These are phyloP conservation scores for Dendrobium nobile DNA, from an alignment of 106 monocot species.

Conservation along the genomic window DNA sequence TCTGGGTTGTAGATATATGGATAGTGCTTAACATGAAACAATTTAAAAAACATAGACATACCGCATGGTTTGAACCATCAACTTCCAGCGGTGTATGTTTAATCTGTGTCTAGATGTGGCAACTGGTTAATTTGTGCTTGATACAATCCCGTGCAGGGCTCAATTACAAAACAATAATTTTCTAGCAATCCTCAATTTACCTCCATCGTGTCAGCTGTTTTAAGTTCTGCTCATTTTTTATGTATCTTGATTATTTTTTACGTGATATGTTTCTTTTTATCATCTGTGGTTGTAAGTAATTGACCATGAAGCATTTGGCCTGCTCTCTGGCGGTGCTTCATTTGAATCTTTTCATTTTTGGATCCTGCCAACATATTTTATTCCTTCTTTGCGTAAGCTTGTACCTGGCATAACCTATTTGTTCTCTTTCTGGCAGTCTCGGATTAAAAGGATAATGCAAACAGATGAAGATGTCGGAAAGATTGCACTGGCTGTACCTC, in stretches of 20 bases:
- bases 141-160: not conserved
- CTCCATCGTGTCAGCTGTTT: not conserved
- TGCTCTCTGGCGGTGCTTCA: not conserved
- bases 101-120: too few species aligned
- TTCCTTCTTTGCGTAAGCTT: not conserved
- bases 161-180: not conserved
- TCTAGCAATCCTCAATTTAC: not conserved
- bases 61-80: not conserved
- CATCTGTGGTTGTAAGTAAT: not conserved
- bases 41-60: not conserved
- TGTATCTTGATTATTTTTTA: not conserved
- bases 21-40: not conserved
- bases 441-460: constrained; percentile 99
- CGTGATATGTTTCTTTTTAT: not conserved
- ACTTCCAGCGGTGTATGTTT: too few species aligned
- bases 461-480: constrained; percentile 97
- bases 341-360: not conserved
- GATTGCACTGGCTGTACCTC: constrained; percentile 91
- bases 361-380: not conserved
- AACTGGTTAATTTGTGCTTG: not conserved
- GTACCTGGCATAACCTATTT: not conserved
- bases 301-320: not conserved
- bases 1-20: not conserved
- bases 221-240: not conserved
- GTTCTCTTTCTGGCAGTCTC: constrained; percentile 37